These are phyloP conservation scores for Phytophthora pistaciae DNA, from an alignment of 352 stramenopile species.

Conservation along the genomic window DNA sequence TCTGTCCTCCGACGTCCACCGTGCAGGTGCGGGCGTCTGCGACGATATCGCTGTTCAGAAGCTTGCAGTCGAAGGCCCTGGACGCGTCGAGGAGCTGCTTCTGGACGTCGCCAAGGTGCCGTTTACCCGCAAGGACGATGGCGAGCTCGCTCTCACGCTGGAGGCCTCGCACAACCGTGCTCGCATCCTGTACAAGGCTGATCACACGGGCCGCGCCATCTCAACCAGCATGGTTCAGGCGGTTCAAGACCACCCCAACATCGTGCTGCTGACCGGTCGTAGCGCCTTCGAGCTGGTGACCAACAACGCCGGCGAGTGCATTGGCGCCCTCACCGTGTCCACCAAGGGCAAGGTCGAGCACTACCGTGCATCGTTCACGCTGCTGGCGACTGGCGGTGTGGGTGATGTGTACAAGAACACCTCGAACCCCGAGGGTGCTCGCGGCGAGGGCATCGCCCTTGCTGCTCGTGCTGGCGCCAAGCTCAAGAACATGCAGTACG, in stretches of 20 bases:
- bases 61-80: slow-evolving; percentile 91
- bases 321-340: slow-evolving; percentile 81
- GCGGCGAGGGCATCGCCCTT: slow-evolving; percentile 80
- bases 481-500: slow-evolving; percentile 95
- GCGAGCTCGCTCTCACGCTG: slow-evolving; percentile 78
- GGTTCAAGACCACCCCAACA: slow-evolving; percentile 86
- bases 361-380: slow-evolving; percentile 84
- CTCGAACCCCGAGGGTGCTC: slow-evolving; percentile 91
- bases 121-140: slow-evolving; percentile 85
- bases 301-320: slow-evolving; percentile 62
- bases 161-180: slow-evolving; percentile 95
- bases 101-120: slow-evolving; percentile 89
- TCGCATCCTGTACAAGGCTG: slow-evolving; percentile 94
- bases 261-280: slow-evolving; percentile 75
- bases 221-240: slow-evolving; percentile 91
- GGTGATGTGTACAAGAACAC: slow-evolving; percentile 96
- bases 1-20: slow-evolving; percentile 92
- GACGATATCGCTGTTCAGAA: slow-evolving; percentile 93
- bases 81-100: slow-evolving; percentile 91
- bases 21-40: slow-evolving; percentile 91
- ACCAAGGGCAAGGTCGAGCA: slow-evolving; percentile 60
- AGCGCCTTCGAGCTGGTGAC: slow-evolving; percentile 85
- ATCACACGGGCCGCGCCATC: slow-evolving; percentile 95
- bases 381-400: slow-evolving; percentile 94
- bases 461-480: slow-evolving; percentile 77